Percentiles rank a stretch among this genome's conserved stretches.
Evolutionary conservation across 495 filamentous ascomycete genomes (phyloP).

Genomic region (Aspergillus conjunctus): DNA sequence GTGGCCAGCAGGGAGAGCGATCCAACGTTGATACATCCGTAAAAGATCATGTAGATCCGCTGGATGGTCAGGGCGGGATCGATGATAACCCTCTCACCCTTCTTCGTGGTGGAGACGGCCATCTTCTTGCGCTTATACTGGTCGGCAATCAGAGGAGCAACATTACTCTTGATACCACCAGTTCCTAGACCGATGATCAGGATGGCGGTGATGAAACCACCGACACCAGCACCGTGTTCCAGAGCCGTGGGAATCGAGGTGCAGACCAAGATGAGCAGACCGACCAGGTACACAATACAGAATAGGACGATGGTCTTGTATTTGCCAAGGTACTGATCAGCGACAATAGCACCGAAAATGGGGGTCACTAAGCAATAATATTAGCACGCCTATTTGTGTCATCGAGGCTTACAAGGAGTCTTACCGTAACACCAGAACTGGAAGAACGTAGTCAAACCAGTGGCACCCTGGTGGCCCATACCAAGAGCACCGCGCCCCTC

Average conservation of each 20-base stretch:
- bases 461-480: slow-evolving; percentile 55
- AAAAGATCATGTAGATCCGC: slow-evolving; percentile 75
- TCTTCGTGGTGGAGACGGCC: slow-evolving; percentile 52
- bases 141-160: slow-evolving; percentile 64
- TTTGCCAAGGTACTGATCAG: slow-evolving; percentile 67
- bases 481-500: slow-evolving; percentile 59
- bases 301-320: slow-evolving; percentile 69
- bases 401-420: not conserved
- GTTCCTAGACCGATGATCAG: slow-evolving; percentile 53
- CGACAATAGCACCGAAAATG: slow-evolving; percentile 60
- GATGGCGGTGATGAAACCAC: slow-evolving; percentile 52
- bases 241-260: slow-evolving; percentile 51
- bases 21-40: slow-evolving; percentile 77
- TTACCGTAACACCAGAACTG: slow-evolving; percentile 62
- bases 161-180: slow-evolving; percentile 78
- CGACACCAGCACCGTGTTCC: slow-evolving; percentile 49
- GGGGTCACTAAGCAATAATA: slow-evolving; percentile 44
- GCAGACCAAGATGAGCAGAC: slow-evolving; percentile 52
- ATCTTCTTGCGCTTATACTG: slow-evolving; percentile 70
- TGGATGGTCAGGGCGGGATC: slow-evolving; percentile 75
- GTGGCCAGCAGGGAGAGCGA: slow-evolving; percentile 65
- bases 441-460: slow-evolving; percentile 62
- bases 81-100: slow-evolving; percentile 73
- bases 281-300: slow-evolving; percentile 49
- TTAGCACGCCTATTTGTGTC: not conserved